phyloP scores from a whole-genome alignment of 2,329 filamentous ascomycete species.

The Xylaria sp. region DNA sequence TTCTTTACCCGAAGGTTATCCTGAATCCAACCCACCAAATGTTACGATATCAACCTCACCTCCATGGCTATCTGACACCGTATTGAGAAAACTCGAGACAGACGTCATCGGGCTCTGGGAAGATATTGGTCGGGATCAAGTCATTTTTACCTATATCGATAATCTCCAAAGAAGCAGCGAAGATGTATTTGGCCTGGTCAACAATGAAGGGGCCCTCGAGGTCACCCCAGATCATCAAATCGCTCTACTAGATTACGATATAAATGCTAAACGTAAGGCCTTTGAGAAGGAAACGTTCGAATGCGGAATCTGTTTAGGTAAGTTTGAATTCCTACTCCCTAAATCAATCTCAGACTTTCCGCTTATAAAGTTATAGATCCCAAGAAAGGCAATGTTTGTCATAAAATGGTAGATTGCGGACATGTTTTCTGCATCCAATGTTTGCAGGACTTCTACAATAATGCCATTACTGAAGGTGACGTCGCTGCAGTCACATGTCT shows the following conservation, averaged over 20 bases:
- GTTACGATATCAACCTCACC: conserved; percentile 65
- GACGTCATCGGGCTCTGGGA: conserved; percentile 69
- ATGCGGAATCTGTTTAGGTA: conserved; percentile 83
- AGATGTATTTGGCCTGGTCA: conserved; percentile 68
- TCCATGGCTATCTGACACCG: conserved; percentile 65
- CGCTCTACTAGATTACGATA: conserved; percentile 81
- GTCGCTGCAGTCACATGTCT: conserved; percentile 83
- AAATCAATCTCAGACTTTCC: neutral
- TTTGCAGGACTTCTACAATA: conserved; percentile 88
- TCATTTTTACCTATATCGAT: conserved; percentile 73
- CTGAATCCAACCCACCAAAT: conserved; percentile 61
- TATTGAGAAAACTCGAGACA: conserved; percentile 61
- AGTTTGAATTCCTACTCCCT: conserved; percentile 33
- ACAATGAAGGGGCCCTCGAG: conserved; percentile 60
- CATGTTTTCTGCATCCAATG: conserved; percentile 95
- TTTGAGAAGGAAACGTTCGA: conserved; percentile 89
- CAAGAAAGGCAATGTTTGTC: conserved; percentile 85
- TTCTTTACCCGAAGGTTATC: conserved; percentile 68
- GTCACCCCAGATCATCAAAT: conserved; percentile 71
- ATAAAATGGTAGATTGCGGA: conserved; percentile 82
- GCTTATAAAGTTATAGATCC: conserved; percentile 68
- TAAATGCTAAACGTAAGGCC: conserved; percentile 74
- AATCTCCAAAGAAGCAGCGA: conserved; percentile 69
- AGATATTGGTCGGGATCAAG: conserved; percentile 67
- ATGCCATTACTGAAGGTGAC: conserved; percentile 86